phyloP scores from a whole-genome alignment of 441 rosid genomes.

The Arabidopsis lyrata region DNA sequence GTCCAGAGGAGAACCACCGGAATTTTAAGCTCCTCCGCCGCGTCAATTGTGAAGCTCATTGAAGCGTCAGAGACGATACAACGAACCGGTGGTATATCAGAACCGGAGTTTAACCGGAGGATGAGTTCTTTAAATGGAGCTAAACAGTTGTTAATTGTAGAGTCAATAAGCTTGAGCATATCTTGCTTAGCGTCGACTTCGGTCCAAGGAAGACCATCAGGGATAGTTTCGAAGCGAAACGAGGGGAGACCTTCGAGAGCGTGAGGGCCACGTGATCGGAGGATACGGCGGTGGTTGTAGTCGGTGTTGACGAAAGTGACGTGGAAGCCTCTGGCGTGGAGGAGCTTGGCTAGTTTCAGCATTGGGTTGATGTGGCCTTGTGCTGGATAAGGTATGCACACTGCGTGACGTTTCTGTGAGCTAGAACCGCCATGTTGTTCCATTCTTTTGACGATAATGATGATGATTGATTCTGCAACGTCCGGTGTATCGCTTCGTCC shows the following conservation, averaged over 20 bases:
- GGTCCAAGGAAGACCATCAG: slow-evolving; percentile 23
- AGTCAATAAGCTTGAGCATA: slow-evolving; percentile 32
- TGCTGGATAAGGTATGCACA: slow-evolving; percentile 52
- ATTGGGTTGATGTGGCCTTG: slow-evolving; percentile 57
- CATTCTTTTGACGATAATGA: slow-evolving; percentile 6
- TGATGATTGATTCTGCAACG: too few species aligned
- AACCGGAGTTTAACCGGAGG: slow-evolving; percentile 34
- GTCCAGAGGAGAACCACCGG: slow-evolving; percentile 52
- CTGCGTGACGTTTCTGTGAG: slow-evolving; percentile 38
- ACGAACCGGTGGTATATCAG: slow-evolving; percentile 31
- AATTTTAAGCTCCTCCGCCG: slow-evolving; percentile 46
- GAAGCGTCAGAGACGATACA: slow-evolving; percentile 45
- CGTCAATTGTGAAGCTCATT: slow-evolving; percentile 50
- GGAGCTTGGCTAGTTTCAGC: slow-evolving; percentile 51
- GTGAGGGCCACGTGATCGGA: slow-evolving; percentile 40
- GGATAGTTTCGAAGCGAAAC: slow-evolving; percentile 8
- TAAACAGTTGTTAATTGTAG: slow-evolving; percentile 31
- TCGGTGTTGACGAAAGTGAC: slow-evolving; percentile 57
- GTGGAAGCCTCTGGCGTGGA: slow-evolving; percentile 50
- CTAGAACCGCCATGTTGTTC: slow-evolving; percentile 3
- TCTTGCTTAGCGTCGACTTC: slow-evolving; percentile 25
- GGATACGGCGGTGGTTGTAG: slow-evolving; percentile 47
- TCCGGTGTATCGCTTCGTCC: too few species aligned
- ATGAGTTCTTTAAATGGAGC: slow-evolving; percentile 14
- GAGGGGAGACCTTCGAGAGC: slow-evolving; percentile 24